These are phyloP conservation scores for Exophiala sideris DNA, from an alignment of 2,329 filamentous ascomycete genomes.

Conservation along the genomic window DNA sequence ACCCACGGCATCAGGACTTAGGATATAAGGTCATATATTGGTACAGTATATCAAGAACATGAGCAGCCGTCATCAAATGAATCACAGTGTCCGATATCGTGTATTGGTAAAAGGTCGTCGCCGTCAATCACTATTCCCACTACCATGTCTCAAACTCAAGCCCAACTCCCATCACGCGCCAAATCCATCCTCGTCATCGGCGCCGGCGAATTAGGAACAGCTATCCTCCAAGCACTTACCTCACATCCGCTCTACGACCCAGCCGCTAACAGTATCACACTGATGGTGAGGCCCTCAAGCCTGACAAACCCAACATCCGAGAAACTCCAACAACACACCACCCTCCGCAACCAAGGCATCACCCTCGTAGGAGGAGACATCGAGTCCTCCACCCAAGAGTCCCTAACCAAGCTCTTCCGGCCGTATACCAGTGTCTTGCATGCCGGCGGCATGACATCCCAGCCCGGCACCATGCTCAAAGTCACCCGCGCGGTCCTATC, in stretches of 20 bases:
- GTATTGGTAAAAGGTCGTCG: too few species aligned
- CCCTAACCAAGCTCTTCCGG: constrained; percentile 45
- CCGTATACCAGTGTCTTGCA: constrained; percentile 49
- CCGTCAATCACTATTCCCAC: not conserved
- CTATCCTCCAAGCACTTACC: constrained; percentile 53
- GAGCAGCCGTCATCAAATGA: too few species aligned
- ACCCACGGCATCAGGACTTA: too few species aligned
- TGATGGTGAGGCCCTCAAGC: constrained; percentile 54
- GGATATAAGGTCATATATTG: too few species aligned
- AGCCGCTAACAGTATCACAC: constrained; percentile 40
- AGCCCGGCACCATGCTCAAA: constrained; percentile 56
- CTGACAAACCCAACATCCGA: constrained; percentile 39
- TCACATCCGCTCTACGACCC: constrained; percentile 41
- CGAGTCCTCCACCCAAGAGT: constrained; percentile 28
- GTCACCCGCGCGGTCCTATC: constrained; percentile 54
- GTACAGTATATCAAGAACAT: too few species aligned
- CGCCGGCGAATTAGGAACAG: constrained; percentile 62
- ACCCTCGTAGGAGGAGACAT: constrained; percentile 48
- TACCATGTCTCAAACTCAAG: not conserved
- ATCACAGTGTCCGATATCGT: too few species aligned
- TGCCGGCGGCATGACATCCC: constrained; percentile 59
- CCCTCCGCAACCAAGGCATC: constrained; percentile 40
- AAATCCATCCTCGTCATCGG: constrained; percentile 57
- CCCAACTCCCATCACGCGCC: constrained; percentile 3
- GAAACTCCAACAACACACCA: constrained; percentile 33